Evolutionary conservation across 768 basidiomycete genomes (phyloP).

Genomic region (Scleroderma bovista): DNA sequence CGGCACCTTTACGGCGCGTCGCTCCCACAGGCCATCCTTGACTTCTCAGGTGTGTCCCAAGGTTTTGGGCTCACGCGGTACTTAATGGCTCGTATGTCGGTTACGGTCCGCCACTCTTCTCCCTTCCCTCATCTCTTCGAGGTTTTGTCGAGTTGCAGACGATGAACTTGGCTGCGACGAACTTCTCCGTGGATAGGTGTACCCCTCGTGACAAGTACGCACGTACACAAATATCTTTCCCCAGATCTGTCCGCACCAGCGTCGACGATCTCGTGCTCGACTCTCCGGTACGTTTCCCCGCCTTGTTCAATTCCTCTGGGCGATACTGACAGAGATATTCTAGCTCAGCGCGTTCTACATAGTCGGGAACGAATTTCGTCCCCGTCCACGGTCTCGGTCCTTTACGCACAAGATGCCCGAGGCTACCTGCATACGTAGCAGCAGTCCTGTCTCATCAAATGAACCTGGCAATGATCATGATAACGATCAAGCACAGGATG

Average conservation of each 20-base stretch:
- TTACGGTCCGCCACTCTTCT: not conserved
- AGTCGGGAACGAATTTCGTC: conserved; percentile 8
- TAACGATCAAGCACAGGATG: not conserved
- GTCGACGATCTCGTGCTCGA: conserved; percentile 26
- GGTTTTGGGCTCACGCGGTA: no score
- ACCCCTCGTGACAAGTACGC: conserved; percentile 24
- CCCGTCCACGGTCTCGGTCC: conserved; percentile 11
- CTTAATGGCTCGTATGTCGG: no score
- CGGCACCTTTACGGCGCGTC: not conserved
- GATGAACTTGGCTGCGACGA: conserved; percentile 30
- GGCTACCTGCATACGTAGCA: not conserved
- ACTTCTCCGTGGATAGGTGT: conserved; percentile 27
- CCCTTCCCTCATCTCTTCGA: no score
- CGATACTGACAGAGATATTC: conserved; percentile 1
- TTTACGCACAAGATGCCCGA: not conserved
- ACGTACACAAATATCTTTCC: conserved; percentile 27
- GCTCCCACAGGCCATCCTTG: no score
- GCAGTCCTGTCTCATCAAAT: no score
- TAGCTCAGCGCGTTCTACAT: conserved; percentile 22
- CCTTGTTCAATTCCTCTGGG: not conserved
- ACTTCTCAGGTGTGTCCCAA: no score
- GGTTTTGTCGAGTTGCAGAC: not conserved
- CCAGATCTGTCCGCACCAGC: conserved; percentile 29
- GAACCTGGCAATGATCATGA: not conserved
- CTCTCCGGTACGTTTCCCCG: conserved; percentile 17